phyloP scores from a whole-genome alignment of 2,329 filamentous ascomycete species.

The Lasiodiplodia theobromae region DNA sequence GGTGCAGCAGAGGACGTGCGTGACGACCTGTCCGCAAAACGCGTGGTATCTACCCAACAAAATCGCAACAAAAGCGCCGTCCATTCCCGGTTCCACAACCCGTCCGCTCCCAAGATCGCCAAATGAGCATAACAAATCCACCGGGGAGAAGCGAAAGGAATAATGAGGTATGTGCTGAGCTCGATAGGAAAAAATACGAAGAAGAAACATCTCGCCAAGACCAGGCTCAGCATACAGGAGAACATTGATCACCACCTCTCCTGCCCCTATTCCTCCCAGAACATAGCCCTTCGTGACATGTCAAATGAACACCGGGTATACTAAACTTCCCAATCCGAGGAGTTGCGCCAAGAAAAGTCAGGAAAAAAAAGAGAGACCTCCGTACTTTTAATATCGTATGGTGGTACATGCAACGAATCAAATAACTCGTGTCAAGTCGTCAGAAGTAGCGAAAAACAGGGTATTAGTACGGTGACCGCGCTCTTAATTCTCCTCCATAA shows the following conservation, averaged over 20 bases:
- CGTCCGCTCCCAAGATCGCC: slow-evolving; percentile 8
- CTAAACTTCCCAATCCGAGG: slow-evolving; percentile 14
- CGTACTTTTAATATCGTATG: slow-evolving; percentile 23
- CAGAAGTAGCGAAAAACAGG: slow-evolving; percentile 17
- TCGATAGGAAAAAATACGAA: neutral
- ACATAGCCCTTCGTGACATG: slow-evolving; percentile 28
- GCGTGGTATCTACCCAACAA: slow-evolving; percentile 26
- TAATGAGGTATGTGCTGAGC: slow-evolving; percentile 15
- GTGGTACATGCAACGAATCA: slow-evolving; percentile 26
- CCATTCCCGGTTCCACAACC: slow-evolving; percentile 8
- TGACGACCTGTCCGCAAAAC: slow-evolving; percentile 21
- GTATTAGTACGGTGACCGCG: slow-evolving; percentile 15
- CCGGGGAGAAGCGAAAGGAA: slow-evolving; percentile 1
- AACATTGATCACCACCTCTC: slow-evolving; percentile 13
- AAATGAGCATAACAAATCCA: slow-evolving; percentile 15
- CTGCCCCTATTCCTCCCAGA: slow-evolving; percentile 26
- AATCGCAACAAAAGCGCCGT: slow-evolving; percentile 12
- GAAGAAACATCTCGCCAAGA: slow-evolving; percentile 6
- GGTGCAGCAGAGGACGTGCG: slow-evolving; percentile 21
- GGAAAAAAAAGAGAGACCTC: slow-evolving; percentile 6
- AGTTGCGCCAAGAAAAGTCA: slow-evolving; percentile 11
- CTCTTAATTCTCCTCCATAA: slow-evolving; percentile 58
- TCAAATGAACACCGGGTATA: slow-evolving; percentile 29
- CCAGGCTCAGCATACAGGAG: slow-evolving; percentile 14
- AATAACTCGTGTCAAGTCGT: slow-evolving; percentile 28